phyloP scores from a whole-genome alignment of 495 filamentous ascomycete genomes.

The Aeminium ludgeri region DNA sequence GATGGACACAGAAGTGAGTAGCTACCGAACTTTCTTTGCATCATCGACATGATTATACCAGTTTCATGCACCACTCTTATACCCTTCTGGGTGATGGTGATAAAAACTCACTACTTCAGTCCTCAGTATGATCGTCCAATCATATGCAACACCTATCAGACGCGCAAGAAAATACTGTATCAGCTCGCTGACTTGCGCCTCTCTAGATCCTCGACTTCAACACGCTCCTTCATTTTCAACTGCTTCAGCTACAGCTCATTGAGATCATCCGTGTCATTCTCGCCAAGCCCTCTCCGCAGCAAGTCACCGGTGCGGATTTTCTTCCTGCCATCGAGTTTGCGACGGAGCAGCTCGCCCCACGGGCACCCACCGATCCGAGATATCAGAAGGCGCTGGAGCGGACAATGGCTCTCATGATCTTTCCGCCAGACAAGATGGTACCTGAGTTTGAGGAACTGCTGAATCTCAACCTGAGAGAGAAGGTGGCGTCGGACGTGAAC shows the following conservation, averaged over 20 bases:
- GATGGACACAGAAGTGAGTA: conserved; percentile 70
- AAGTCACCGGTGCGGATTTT: conserved; percentile 38
- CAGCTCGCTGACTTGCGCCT: background rate
- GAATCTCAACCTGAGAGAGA: conserved; percentile 61
- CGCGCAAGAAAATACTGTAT: no score
- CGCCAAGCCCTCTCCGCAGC: conserved; percentile 22
- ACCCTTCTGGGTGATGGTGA: conserved; percentile 58
- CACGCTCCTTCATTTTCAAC: conserved; percentile 70
- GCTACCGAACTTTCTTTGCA: conserved; percentile 3
- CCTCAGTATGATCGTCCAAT: conserved; percentile 75
- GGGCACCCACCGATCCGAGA: conserved; percentile 60
- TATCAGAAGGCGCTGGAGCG: conserved; percentile 80
- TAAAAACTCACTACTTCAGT: conserved; percentile 76
- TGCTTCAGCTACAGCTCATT: conserved; percentile 79
- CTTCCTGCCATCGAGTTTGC: conserved; percentile 74
- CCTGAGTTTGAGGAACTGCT: conserved; percentile 61
- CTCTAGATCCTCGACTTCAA: conserved; percentile 71
- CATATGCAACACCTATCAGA: background rate
- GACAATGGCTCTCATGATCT: conserved; percentile 84
- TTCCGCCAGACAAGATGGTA: conserved; percentile 57
- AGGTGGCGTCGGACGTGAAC: conserved; percentile 71
- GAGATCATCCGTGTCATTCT: conserved; percentile 64
- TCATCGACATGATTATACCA: conserved; percentile 75
- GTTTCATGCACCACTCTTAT: conserved; percentile 99
- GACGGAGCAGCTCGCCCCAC: conserved; percentile 66